Percentiles rank a stretch among this genome's conserved stretches.
phyloP scores from a whole-genome alignment of 2,329 filamentous ascomycete genomes.

The Xylariaceae sp. region DNA sequence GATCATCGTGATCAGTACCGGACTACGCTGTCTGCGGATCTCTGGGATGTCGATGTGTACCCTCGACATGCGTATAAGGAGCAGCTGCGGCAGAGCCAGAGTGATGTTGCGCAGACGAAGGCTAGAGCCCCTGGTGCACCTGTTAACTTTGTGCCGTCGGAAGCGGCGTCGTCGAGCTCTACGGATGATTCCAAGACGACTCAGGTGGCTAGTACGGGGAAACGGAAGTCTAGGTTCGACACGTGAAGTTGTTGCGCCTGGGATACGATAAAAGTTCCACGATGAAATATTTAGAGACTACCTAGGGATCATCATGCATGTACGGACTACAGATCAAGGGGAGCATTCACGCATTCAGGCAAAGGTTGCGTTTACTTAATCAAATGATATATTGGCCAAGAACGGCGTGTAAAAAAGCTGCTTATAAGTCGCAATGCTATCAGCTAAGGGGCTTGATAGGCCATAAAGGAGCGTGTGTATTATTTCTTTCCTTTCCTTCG shows the following conservation, averaged over 20 bases:
- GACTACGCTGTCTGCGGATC: constrained; percentile 50
- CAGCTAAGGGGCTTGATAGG: constrained; percentile 2
- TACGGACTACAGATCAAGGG: neutral
- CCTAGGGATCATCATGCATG: neutral
- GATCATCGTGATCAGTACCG: constrained; percentile 56
- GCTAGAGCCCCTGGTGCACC: constrained; percentile 40
- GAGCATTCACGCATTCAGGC: neutral
- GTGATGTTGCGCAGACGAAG: constrained; percentile 41
- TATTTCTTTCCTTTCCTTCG: constrained; percentile 1
- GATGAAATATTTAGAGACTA: neutral
- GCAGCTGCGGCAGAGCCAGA: constrained; percentile 45
- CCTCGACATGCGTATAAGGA: constrained; percentile 51
- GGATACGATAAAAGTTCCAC: neutral
- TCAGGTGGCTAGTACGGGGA: constrained; percentile 19
- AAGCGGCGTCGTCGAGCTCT: constrained; percentile 29
- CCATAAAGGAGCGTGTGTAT: constrained; percentile 22
- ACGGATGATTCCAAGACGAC: constrained; percentile 4
- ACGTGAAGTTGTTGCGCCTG: constrained; percentile 16
- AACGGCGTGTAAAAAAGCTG: constrained; percentile 12
- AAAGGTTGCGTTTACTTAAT: neutral
- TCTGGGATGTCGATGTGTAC: constrained; percentile 56
- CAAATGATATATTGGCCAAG: neutral
- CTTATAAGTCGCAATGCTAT: constrained; percentile 1
- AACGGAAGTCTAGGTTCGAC: constrained; percentile 36
- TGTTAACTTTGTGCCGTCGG: constrained; percentile 46